Evolutionary conservation across 169 alveolate species (phyloP).

Genomic region (Fabrea salina): DNA sequence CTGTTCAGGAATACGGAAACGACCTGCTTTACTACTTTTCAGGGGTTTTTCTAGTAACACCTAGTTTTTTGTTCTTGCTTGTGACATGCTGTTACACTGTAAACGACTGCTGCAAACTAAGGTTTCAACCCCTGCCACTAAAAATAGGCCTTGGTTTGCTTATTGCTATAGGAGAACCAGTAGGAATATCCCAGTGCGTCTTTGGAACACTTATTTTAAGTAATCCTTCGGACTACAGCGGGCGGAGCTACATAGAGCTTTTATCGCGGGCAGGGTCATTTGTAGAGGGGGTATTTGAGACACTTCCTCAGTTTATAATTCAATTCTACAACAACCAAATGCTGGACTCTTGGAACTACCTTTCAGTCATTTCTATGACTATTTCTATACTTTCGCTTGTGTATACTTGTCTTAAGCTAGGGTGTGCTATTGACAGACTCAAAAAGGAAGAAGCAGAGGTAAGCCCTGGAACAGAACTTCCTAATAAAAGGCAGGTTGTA

Average conservation of each 20-base stretch:
- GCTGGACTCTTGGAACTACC: background rate
- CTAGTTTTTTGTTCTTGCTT: background rate
- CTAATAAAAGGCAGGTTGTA: too few species aligned
- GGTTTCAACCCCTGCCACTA: background rate
- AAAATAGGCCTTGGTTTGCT: background rate
- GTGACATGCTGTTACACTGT: background rate
- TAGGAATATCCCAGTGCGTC: background rate
- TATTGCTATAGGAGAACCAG: background rate
- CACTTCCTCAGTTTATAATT: background rate
- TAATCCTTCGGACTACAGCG: background rate
- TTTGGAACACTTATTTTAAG: background rate
- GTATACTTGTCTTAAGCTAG: background rate
- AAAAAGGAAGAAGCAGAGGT: slow-evolving; percentile 5
- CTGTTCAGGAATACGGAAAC: background rate
- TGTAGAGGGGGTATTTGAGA: background rate
- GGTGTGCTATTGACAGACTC: background rate
- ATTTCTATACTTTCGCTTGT: background rate
- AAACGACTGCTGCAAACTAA: background rate
- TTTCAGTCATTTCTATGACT: background rate
- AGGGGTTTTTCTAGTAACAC: background rate
- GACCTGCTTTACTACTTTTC: background rate
- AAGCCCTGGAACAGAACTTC: too few species aligned
- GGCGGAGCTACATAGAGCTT: background rate
- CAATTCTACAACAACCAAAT: slow-evolving; percentile 8
- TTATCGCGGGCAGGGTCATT: background rate